Percentiles rank a stretch among this genome's conserved stretches.
These are phyloP conservation scores for Quercus tomentella DNA, from an alignment of 331 rosid genomes.

Conservation along the genomic window DNA sequence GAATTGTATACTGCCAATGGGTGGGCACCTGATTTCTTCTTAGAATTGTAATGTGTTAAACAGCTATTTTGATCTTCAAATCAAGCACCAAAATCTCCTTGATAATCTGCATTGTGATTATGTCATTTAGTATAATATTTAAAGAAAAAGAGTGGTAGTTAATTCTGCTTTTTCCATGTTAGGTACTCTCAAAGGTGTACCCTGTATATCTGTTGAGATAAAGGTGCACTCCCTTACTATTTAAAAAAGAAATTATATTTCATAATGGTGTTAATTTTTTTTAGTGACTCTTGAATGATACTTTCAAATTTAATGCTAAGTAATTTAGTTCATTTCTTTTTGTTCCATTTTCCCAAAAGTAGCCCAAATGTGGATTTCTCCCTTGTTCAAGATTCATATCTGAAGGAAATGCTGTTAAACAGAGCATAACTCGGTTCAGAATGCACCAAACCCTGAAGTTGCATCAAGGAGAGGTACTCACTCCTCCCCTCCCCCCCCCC, in stretches of 20 bases:
- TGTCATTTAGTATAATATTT: not conserved
- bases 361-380: constrained; percentile 97
- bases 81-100: not conserved
- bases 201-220: constrained; percentile 84
- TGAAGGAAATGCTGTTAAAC: constrained; percentile 61
- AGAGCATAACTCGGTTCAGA: constrained; percentile 63
- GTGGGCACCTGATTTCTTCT: not conserved
- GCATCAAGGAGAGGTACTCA: constrained; percentile 71
- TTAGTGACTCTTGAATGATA: not conserved
- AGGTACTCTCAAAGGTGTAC: constrained; percentile 47
- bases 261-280: not conserved
- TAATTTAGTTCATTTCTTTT: not conserved
- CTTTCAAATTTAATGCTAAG: not conserved
- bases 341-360: constrained; percentile 5
- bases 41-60: not conserved
- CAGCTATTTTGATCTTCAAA: not conserved
- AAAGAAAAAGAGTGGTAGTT: constrained; percentile 1
- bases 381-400: constrained; percentile 72
- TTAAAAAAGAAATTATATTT: not conserved
- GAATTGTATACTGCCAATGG: not conserved
- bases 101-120: not conserved
- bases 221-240: constrained; percentile 46
- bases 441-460: constrained; percentile 93
- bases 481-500: not conserved
- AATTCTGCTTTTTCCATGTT: constrained; percentile 24